These are phyloP conservation scores for Aphanomyces cochlioides DNA, from an alignment of 352 stramenopile genomes.

Conservation along the genomic window DNA sequence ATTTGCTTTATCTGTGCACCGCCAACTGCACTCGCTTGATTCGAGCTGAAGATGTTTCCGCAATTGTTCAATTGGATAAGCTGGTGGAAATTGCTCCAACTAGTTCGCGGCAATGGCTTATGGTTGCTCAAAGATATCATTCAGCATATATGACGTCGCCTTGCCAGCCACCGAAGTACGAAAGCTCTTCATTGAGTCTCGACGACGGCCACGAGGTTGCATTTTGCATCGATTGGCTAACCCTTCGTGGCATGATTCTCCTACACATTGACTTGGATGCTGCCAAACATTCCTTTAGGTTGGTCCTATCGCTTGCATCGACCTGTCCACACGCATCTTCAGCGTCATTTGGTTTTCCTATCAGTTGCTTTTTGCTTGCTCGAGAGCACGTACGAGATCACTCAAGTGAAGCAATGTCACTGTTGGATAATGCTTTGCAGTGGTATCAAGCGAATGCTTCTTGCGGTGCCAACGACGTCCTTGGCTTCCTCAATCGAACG, in stretches of 20 bases:
- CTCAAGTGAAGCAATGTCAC: too few relatives aligned
- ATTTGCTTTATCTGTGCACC: conserved; percentile 14
- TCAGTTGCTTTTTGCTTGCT: too few relatives aligned
- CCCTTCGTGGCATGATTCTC: conserved; percentile 1
- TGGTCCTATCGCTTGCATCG: too few relatives aligned
- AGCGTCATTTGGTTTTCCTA: too few relatives aligned
- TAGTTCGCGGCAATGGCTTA: too few relatives aligned
- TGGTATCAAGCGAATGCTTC: conserved; percentile 1
- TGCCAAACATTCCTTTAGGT: too few relatives aligned
- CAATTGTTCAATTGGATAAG: not conserved
- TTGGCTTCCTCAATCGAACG: not conserved
- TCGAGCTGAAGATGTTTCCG: not conserved
- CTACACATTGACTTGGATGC: not conserved
- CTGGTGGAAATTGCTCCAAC: not conserved
- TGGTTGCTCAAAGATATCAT: too few relatives aligned
- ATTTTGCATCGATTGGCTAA: not conserved
- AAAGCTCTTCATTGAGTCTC: not conserved
- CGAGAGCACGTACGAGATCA: too few relatives aligned
- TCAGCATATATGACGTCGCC: not conserved
- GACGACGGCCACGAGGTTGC: not conserved
- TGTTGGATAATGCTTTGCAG: too few relatives aligned
- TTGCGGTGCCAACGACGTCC: not conserved
- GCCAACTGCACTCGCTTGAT: not conserved
- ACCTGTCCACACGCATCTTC: too few relatives aligned
- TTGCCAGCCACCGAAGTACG: not conserved